phyloP scores from a whole-genome alignment of 2,329 filamentous ascomycete species.

The Aspergillus sp. region DNA sequence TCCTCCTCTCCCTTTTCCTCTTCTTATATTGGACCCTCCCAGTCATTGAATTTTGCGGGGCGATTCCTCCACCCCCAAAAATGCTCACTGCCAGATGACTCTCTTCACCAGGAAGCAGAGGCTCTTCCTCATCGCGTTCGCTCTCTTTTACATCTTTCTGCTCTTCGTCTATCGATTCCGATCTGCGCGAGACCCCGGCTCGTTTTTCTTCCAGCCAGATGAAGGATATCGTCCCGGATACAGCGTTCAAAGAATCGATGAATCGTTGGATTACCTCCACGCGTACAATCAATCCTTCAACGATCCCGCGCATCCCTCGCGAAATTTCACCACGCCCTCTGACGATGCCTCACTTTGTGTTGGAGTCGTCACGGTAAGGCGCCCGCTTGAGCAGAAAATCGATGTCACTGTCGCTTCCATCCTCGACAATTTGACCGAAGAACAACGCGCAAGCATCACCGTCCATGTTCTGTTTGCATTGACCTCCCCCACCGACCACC shows the following conservation, averaged over 20 bases:
- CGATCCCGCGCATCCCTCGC: neutral
- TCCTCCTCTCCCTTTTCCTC: neutral
- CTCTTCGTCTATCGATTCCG: constrained; percentile 19
- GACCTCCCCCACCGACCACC: constrained; percentile 41
- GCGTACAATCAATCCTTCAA: constrained; percentile 16
- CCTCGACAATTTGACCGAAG: constrained; percentile 41
- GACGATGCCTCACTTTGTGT: constrained; percentile 37
- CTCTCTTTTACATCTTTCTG: constrained; percentile 20
- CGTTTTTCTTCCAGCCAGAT: constrained; percentile 22
- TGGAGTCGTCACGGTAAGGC: constrained; percentile 46
- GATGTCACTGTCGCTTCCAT: constrained; percentile 45
- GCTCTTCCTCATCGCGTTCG: constrained; percentile 20
- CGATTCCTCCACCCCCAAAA: neutral
- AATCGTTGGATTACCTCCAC: constrained; percentile 19
- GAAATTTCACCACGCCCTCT: neutral
- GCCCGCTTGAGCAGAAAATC: constrained; percentile 42
- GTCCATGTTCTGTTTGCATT: constrained; percentile 49
- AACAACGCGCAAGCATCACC: constrained; percentile 43
- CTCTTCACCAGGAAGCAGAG: constrained; percentile 21
- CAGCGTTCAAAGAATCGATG: constrained; percentile 21
- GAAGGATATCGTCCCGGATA: constrained; percentile 25
- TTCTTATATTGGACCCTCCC: neutral
- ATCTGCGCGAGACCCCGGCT: constrained; percentile 25
- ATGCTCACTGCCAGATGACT: constrained; percentile 14
- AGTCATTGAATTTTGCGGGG: neutral